Evolutionary conservation across 2,329 filamentous ascomycete species (phyloP).

Genomic region (Xylaria sp.): DNA sequence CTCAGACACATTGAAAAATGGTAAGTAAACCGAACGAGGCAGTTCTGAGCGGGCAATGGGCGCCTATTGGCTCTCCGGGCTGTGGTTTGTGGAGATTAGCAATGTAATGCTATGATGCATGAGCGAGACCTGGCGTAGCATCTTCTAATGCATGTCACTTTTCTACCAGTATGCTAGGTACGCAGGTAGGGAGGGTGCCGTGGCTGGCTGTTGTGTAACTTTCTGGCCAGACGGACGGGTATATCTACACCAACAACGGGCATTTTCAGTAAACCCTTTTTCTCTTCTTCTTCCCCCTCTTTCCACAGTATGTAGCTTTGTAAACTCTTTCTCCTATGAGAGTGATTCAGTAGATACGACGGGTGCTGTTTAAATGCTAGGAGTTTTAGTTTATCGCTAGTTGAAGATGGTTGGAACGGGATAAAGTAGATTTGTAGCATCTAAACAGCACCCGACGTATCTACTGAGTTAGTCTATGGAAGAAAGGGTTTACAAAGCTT

Average conservation of each 20-base stretch:
- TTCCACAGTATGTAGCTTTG: too few relatives aligned
- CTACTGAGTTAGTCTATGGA: not conserved
- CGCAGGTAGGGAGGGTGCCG: not conserved
- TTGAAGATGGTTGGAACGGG: too few relatives aligned
- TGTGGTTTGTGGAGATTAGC: conserved; percentile 26
- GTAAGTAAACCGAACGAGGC: not conserved
- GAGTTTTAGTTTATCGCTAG: too few relatives aligned
- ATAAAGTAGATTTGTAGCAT: too few relatives aligned
- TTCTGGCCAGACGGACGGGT: conserved; percentile 6
- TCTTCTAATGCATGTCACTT: conserved; percentile 10
- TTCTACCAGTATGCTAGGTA: not conserved
- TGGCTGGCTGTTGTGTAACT: conserved; percentile 16
- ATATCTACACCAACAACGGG: not conserved
- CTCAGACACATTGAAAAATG: conserved; percentile 22
- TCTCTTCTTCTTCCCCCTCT: too few relatives aligned
- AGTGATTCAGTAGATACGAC: not conserved
- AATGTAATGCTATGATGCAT: conserved; percentile 19
- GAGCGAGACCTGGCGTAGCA: conserved; percentile 12
- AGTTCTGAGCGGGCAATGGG: not conserved
- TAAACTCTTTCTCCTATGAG: not conserved
- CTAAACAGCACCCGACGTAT: not conserved
- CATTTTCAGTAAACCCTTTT: not conserved
- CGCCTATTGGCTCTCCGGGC: conserved; percentile 8
- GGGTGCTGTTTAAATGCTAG: too few relatives aligned
- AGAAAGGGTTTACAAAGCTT: not conserved